Conservation (phyloP, 257 asterid species). For the Solanum habrochaites region DNA sequence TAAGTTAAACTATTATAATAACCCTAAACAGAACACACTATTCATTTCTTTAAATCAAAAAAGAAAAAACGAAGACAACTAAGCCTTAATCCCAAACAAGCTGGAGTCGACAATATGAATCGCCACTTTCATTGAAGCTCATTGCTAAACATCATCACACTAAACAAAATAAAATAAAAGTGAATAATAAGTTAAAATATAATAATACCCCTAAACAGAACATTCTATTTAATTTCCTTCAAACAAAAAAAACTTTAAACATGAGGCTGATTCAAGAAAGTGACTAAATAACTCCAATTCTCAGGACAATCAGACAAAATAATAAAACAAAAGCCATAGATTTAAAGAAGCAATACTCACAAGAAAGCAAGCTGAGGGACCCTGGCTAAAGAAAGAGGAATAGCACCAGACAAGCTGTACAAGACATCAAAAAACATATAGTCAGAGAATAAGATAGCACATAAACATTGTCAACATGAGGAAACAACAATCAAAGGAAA, state of each 20-base stretch:
- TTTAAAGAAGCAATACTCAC: constrained; percentile 42
- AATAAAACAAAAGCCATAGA: constrained; percentile 4
- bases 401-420: constrained; percentile 72
- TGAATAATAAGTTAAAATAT: neutral
- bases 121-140: neutral
- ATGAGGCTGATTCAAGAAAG: neutral
- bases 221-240: constrained; percentile 5
- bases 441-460: constrained; percentile 24
- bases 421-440: constrained; percentile 10
- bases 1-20: neutral
- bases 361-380: constrained; percentile 91
- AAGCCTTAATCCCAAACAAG: neutral
- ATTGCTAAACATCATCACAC: neutral
- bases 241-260: neutral
- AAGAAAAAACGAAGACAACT: neutral
- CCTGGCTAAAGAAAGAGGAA: constrained; percentile 68
- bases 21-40: neutral
- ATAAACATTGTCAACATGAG: neutral
- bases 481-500: neutral
- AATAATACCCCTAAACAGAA: neutral
- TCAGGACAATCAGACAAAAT: neutral
- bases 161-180: neutral
- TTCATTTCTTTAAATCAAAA: neutral
- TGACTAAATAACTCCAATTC: neutral
- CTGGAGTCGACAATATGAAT: neutral